Evolutionary conservation across 2,329 filamentous ascomycete species (phyloP).

Genomic region (Meredithiella fracta): DNA sequence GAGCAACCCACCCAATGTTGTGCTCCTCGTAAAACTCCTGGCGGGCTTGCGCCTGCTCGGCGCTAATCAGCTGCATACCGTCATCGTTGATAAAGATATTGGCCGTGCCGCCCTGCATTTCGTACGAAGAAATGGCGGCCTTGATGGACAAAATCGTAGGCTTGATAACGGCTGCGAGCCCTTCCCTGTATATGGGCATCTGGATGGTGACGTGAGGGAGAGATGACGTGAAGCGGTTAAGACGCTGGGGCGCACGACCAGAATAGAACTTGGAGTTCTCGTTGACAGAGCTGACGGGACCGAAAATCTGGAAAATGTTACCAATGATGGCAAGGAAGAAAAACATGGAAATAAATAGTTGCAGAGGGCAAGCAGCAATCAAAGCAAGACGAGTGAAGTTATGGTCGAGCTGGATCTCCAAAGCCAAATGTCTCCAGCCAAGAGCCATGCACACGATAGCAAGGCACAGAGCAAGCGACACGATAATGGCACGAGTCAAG

Average conservation of each 20-base stretch:
- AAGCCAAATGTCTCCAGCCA: conserved; percentile 38
- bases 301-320: conserved; percentile 30
- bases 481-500: conserved; percentile 38
- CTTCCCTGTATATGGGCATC: conserved; percentile 29
- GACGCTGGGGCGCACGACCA: conserved; percentile 21
- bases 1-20: conserved; percentile 39
- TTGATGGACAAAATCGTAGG: conserved; percentile 33
- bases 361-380: conserved; percentile 32
- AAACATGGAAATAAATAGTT: conserved; percentile 41
- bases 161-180: conserved; percentile 26
- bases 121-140: conserved; percentile 33
- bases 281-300: conserved; percentile 28
- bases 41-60: conserved; percentile 25
- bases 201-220: conserved; percentile 29
- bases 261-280: conserved; percentile 31
- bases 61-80: conserved; percentile 38
- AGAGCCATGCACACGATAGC: conserved; percentile 36
- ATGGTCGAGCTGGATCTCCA: conserved; percentile 36
- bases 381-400: conserved; percentile 38
- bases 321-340: conserved; percentile 29
- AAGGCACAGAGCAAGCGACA: conserved; percentile 35
- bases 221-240: conserved; percentile 21
- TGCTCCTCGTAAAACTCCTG: conserved; percentile 39
- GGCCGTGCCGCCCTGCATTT: conserved; percentile 29
- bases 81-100: conserved; percentile 47